Conservation (phyloP, 371 early-diverging fungal genomes). For the Apophysomyces variabilis region DNA sequence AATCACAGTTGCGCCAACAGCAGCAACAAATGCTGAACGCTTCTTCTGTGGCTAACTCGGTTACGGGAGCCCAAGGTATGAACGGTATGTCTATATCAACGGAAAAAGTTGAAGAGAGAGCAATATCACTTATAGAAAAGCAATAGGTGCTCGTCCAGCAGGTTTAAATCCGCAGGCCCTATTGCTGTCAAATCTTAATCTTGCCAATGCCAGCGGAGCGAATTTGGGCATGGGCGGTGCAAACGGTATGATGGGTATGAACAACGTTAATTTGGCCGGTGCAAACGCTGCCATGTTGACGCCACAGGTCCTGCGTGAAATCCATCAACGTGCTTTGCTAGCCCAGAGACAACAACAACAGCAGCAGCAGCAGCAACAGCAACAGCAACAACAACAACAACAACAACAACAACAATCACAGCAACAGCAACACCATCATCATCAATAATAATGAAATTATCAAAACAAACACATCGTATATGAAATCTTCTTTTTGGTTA, state of each 20-base stretch:
- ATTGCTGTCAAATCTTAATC: constrained; percentile 46
- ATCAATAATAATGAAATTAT: background rate
- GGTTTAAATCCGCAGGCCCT: constrained; percentile 48
- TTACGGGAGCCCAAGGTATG: constrained; percentile 10
- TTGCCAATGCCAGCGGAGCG: constrained; percentile 26
- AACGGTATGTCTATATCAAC: constrained; percentile 9
- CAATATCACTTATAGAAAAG: background rate
- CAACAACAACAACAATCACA: constrained; percentile 42
- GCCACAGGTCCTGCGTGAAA: constrained; percentile 29
- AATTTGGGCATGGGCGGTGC: constrained; percentile 24
- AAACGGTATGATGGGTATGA: constrained; percentile 30
- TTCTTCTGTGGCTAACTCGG: constrained; percentile 7
- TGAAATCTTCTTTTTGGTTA: no score
- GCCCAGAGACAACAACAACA: constrained; percentile 48
- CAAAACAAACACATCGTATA: background rate
- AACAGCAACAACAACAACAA: constrained; percentile 49
- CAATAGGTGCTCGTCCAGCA: constrained; percentile 18
- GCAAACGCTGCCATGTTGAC: constrained; percentile 27
- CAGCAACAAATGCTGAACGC: constrained; percentile 20
- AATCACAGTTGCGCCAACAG: background rate
- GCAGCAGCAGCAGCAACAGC: constrained; percentile 44
- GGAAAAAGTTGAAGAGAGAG: background rate
- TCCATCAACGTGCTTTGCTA: constrained; percentile 27
- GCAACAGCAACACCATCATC: constrained; percentile 25
- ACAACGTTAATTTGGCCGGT: constrained; percentile 26